Base-by-base conservation (phyloP, 78 protist genomes). In the Tieghemostelium lacteum region DNA sequence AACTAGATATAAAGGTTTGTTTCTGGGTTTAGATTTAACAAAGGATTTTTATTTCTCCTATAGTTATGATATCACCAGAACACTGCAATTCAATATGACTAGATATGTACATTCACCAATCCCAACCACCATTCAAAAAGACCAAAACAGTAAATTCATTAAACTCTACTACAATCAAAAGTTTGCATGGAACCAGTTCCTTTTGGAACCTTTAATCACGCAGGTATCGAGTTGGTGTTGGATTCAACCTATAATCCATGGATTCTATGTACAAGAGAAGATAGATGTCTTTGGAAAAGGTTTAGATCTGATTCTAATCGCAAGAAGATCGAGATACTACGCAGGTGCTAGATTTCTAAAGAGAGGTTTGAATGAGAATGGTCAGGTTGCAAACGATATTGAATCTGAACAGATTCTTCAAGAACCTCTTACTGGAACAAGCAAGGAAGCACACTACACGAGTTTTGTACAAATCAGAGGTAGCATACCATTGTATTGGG, bases 321-420 rank as follows among this genome's bases (percentile, higher is more conserved):
- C 98, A 31, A 65, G 99, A 24, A 62, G 99, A 2, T 92, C 97
- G 16, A 76, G 99, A 20, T 50, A 83, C 29, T 98, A 77, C 52
- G 99, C 99, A 2, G 99, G 99, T 33, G 96, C 99, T 24, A 94
- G 99, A 29, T 98, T 93, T 67, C 87, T 97, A 20, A 98, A 98
- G 92, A 94, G 99, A 20, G 99, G 99, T 1, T 74, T 95, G 39
- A 94, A 80, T 34, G 96, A 96, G 17, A 50, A 73, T 40, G 95
- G 94, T 10, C 74, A 92, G 28, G 99, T 96, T n/a, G 99, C 99
- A 5, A 98, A 98, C 36, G 96, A 97, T 58, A 98, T 98, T 2
- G 99, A 99, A 93, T 87, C 94, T 4, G 99, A 99, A 93, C 99
- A 98, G 89, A 96, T 99, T 10, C 75, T 97, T 14, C 91, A 83